Evolutionary conservation across 352 stramenopile species (phyloP).

Genomic region (Blastocystis sp.): DNA sequence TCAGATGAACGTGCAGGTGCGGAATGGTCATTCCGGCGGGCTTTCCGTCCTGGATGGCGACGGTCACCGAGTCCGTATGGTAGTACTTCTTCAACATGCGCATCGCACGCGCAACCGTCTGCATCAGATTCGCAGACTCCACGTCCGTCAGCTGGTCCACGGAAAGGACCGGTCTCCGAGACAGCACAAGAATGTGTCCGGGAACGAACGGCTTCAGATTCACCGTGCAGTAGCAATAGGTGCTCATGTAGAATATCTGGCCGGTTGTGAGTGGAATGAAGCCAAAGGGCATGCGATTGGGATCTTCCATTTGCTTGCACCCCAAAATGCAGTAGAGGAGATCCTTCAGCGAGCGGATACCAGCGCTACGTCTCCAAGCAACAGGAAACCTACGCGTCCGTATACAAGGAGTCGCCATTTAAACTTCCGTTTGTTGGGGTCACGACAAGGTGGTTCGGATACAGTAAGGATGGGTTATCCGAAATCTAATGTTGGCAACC

Average conservation of each 20-base stretch:
- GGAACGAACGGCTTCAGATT: conserved; percentile 83
- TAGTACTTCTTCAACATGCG: conserved; percentile 70
- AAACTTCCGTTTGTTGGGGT: background rate
- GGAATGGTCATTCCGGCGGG: conserved; percentile 77
- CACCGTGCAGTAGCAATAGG: conserved; percentile 70
- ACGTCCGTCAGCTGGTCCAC: conserved; percentile 68
- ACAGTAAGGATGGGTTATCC: background rate
- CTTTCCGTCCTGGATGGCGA: conserved; percentile 79
- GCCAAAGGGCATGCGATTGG: background rate
- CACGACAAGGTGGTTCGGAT: background rate
- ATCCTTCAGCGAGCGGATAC: background rate
- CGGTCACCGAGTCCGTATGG: conserved; percentile 71
- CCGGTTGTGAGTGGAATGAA: conserved; percentile 58
- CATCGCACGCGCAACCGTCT: conserved; percentile 70
- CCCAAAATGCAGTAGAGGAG: background rate
- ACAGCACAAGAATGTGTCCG: conserved; percentile 78
- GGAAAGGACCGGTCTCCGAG: conserved; percentile 68
- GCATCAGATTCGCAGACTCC: conserved; percentile 73
- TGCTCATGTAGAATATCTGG: conserved; percentile 67
- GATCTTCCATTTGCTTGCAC: background rate
- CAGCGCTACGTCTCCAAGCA: background rate
- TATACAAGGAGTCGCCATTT: background rate
- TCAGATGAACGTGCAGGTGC: conserved; percentile 65
- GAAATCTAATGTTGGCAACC: background rate
- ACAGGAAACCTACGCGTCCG: background rate